A percentile compares a stretch with the other conserved stretches of the same genome.
phyloP scores from a whole-genome alignment of 352 stramenopile species.

The Phytophthora colocasiae region DNA sequence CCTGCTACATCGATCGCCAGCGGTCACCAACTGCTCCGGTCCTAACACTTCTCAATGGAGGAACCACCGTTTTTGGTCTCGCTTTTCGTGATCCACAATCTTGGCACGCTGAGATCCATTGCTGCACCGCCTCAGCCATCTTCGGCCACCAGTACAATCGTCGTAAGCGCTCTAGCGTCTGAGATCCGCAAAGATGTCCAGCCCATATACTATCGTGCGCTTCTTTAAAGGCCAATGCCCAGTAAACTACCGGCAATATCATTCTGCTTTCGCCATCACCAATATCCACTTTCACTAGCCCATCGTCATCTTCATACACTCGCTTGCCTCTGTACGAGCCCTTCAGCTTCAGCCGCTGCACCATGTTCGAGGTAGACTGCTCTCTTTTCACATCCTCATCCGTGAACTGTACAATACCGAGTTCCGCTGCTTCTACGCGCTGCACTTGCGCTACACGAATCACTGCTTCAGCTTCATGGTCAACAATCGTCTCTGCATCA shows the following conservation, averaged over 20 bases:
- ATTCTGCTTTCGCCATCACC: background rate
- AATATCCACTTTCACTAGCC: background rate
- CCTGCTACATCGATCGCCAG: constrained; percentile 22
- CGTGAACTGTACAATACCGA: too few relatives aligned
- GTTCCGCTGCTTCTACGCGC: too few relatives aligned
- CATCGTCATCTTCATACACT: background rate
- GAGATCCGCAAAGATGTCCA: background rate
- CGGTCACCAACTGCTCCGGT: constrained; percentile 17
- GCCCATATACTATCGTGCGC: constrained; percentile 14
- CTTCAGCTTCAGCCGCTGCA: too few relatives aligned
- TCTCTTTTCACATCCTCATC: too few relatives aligned
- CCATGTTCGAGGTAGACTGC: too few relatives aligned
- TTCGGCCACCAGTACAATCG: constrained; percentile 11
- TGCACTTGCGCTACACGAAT: too few relatives aligned
- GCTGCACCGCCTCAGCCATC: background rate
- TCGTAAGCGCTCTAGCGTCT: background rate
- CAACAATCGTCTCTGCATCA: too few relatives aligned
- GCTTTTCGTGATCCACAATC: constrained; percentile 27
- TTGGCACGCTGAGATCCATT: constrained; percentile 8
- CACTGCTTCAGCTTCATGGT: too few relatives aligned
- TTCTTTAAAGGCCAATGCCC: constrained; percentile 13
- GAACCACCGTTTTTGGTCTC: constrained; percentile 10
- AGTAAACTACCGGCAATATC: constrained; percentile 1
- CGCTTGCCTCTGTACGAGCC: too few relatives aligned
- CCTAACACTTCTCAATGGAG: constrained; percentile 16